Evolutionary conservation across 2,329 filamentous ascomycete species (phyloP).

Genomic region (Cucurbitaria berberidis): DNA sequence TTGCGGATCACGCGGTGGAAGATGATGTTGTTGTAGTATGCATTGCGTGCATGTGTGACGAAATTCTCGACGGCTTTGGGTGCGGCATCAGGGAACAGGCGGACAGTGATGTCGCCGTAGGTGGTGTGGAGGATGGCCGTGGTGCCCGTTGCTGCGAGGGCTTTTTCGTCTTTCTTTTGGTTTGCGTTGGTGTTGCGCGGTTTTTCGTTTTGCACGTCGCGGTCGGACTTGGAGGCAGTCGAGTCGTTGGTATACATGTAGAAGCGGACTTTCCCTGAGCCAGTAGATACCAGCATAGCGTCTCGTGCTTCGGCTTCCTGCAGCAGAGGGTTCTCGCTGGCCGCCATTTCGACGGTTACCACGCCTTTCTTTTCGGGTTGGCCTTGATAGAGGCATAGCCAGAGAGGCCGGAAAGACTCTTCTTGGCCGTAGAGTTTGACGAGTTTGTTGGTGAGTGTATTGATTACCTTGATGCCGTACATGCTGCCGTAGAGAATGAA

Average conservation of each 20-base stretch:
- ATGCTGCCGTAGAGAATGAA: conserved; percentile 96
- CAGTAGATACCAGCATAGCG: conserved; percentile 85
- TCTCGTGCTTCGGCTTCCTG: conserved; percentile 91
- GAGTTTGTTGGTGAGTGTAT: conserved; percentile 91
- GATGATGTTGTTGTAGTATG: conserved; percentile 97
- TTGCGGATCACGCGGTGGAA: conserved; percentile 97
- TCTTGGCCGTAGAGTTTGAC: conserved; percentile 90
- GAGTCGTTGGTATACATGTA: conserved; percentile 97
- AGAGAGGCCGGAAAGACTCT: conserved; percentile 82
- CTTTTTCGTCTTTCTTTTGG: conserved; percentile 58
- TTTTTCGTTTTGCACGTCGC: conserved; percentile 95
- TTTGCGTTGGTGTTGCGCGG: conserved; percentile 67
- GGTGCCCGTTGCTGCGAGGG: conserved; percentile 74
- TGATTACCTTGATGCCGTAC: conserved; percentile 90
- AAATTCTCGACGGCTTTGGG: conserved; percentile 98
- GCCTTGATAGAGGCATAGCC: conserved; percentile 89
- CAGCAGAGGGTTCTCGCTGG: conserved; percentile 88
- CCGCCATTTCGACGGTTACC: conserved; percentile 96
- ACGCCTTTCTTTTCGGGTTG: conserved; percentile 92
- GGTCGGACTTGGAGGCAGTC: conserved; percentile 61
- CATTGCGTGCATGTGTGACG: conserved; percentile 83
- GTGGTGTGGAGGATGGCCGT: conserved; percentile 89
- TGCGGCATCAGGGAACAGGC: conserved; percentile 89
- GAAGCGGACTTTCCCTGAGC: conserved; percentile 86
- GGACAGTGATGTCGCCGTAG: conserved; percentile 90